A percentile compares a stretch with the other conserved stretches of the same genome.
Evolutionary conservation across 345 rosid species (phyloP).

Genomic region (Cochlearia excelsa): DNA sequence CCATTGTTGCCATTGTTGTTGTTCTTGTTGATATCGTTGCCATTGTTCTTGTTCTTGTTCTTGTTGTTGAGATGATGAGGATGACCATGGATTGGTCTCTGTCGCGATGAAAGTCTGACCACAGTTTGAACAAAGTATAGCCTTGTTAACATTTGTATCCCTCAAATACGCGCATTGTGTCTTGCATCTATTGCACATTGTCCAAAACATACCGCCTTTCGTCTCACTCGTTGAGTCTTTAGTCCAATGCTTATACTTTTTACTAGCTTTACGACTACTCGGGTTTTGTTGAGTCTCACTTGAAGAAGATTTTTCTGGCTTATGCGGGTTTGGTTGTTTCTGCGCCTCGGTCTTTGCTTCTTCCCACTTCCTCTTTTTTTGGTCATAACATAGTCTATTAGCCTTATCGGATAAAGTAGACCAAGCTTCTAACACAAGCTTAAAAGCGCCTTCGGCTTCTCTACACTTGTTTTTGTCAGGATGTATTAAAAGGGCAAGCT

Average conservation of each 20-base stretch:
- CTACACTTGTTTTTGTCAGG: slow-evolving; percentile 84
- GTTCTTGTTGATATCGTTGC: neutral
- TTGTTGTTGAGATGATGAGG: no score
- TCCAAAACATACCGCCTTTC: slow-evolving; percentile 46
- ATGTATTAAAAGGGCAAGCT: slow-evolving; percentile 67
- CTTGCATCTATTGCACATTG: slow-evolving; percentile 62
- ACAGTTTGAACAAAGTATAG: slow-evolving; percentile 67
- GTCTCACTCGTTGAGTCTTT: no score
- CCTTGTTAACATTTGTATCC: slow-evolving; percentile 51
- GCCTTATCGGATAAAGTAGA: slow-evolving; percentile 64
- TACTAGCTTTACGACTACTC: no score
- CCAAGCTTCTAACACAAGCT: slow-evolving; percentile 73
- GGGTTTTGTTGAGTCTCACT: no score
- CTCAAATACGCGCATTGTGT: slow-evolving; percentile 60
- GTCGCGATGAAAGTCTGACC: slow-evolving; percentile 53
- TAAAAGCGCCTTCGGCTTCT: slow-evolving; percentile 83
- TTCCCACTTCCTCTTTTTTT: slow-evolving; percentile 34
- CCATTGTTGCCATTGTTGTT: neutral
- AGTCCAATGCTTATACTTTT: neutral
- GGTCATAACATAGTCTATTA: slow-evolving; percentile 67
- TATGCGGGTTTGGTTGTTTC: no score
- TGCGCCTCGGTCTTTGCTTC: no score
- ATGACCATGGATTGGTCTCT: slow-evolving; percentile 27
- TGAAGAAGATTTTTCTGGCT: no score
- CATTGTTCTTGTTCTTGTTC: neutral